phyloP scores from a whole-genome alignment of 257 asterid species.

The Hygrophila difformis region DNA sequence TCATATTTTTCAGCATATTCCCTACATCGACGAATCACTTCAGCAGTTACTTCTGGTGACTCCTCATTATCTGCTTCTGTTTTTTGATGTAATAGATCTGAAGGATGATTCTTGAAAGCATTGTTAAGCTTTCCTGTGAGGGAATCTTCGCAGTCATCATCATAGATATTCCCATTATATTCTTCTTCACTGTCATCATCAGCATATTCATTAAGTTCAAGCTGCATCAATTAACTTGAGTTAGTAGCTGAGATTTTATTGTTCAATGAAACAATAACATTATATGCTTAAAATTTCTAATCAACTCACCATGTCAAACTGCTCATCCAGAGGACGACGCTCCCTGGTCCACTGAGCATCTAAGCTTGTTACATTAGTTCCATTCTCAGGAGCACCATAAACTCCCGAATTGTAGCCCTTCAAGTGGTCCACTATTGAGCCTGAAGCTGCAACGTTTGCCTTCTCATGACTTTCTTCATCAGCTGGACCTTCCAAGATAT shows the following conservation, averaged over 20 bases:
- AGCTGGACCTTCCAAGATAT: slow-evolving; percentile 37
- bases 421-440: slow-evolving; percentile 10
- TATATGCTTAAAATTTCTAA: background rate
- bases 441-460: slow-evolving; percentile 19
- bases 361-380: background rate
- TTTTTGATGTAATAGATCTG: slow-evolving; percentile 24
- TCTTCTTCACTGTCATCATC: slow-evolving; percentile 50
- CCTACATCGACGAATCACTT: slow-evolving; percentile 49
- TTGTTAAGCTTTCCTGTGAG: slow-evolving; percentile 53
- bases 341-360: slow-evolving; percentile 37
- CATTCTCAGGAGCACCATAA: slow-evolving; percentile 14
- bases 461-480: slow-evolving; percentile 28
- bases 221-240: slow-evolving; percentile 33
- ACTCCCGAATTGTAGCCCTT: slow-evolving; percentile 15
- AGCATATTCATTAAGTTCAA: slow-evolving; percentile 76
- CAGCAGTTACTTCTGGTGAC: slow-evolving; percentile 51
- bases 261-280: background rate
- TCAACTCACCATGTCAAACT: slow-evolving; percentile 68
- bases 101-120: slow-evolving; percentile 38
- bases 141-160: slow-evolving; percentile 41
- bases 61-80: slow-evolving; percentile 30
- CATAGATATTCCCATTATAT: slow-evolving; percentile 28
- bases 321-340: slow-evolving; percentile 77
- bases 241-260: slow-evolving; percentile 11
- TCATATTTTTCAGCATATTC: slow-evolving; percentile 71